Percentiles rank a stretch among this genome's conserved stretches.
Conservation (phyloP, 331 rosid species). For the Arachis monticola region DNA sequence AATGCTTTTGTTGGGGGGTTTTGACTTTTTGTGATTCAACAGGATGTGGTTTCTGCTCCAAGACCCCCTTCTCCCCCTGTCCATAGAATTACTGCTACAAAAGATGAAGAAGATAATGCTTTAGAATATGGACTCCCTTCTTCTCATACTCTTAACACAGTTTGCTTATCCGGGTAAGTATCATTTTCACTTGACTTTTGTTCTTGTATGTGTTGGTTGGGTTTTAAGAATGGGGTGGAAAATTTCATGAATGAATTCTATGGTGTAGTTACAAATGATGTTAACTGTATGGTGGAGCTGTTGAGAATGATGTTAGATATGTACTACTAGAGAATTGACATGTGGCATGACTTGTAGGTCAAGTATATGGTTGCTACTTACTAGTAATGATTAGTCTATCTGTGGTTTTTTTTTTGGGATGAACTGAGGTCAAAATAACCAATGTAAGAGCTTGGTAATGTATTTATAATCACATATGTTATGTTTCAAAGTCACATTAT, state of each 20-base stretch:
- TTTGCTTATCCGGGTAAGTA: slow-evolving; percentile 89
- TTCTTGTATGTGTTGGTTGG: not conserved
- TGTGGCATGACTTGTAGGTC: slow-evolving; percentile 31
- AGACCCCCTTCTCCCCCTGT: slow-evolving; percentile 94
- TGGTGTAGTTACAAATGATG: slow-evolving; percentile 20
- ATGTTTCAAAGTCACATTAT: slow-evolving; percentile 20
- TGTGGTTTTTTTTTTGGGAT: slow-evolving; percentile 13
- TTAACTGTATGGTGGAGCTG: not conserved
- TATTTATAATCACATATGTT: not conserved
- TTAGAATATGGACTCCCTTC: slow-evolving; percentile 97
- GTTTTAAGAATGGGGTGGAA: not conserved
- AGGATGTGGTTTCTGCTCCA: slow-evolving; percentile 97
- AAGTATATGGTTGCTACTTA: slow-evolving; percentile 36
- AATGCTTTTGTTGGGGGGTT: slow-evolving; percentile 2
- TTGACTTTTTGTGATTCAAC: slow-evolving; percentile 13
- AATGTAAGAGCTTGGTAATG: slow-evolving; percentile 18
- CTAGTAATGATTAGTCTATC: slow-evolving; percentile 11
- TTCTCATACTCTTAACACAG: slow-evolving; percentile 94
- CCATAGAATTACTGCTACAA: slow-evolving; percentile 83
- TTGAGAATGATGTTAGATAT: slow-evolving; percentile 24
- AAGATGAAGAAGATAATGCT: slow-evolving; percentile 93
- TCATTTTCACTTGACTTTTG: slow-evolving; percentile 32
- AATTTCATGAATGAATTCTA: slow-evolving; percentile 7
- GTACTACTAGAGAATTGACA: slow-evolving; percentile 19
- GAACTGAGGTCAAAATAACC: slow-evolving; percentile 20